Evolutionary conservation across 768 basidiomycete species (phyloP).

Genomic region (Tulasnella sp.): DNA sequence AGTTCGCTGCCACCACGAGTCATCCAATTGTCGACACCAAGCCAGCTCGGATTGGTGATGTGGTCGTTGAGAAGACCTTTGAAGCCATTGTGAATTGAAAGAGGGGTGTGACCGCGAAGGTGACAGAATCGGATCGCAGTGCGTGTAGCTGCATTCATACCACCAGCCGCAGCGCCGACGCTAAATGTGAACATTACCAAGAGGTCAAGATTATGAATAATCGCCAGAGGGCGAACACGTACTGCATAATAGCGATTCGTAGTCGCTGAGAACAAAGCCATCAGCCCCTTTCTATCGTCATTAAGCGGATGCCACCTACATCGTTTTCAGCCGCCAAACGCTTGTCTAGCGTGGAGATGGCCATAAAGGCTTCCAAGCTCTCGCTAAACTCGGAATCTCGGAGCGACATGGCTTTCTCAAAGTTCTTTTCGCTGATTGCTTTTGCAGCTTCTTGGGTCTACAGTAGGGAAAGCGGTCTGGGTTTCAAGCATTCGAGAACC

Average conservation of each 20-base stretch:
- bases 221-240: constrained; percentile 43
- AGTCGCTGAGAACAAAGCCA: constrained; percentile 58
- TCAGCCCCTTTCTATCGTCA: background rate
- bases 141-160: constrained; percentile 98
- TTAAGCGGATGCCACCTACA: background rate
- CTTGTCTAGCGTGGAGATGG: constrained; percentile 54
- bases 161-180: constrained; percentile 95
- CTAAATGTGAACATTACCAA: constrained; percentile 48
- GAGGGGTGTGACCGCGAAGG: constrained; percentile 87
- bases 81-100: constrained; percentile 95
- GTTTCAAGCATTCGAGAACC: constrained; percentile 10
- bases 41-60: constrained; percentile 86
- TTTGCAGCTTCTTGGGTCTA: constrained; percentile 85
- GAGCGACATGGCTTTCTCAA: constrained; percentile 80
- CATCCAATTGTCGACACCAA: constrained; percentile 96
- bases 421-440: constrained; percentile 82
- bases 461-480: background rate
- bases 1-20: constrained; percentile 96
- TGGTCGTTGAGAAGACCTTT: constrained; percentile 90
- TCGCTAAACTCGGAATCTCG: constrained; percentile 93
- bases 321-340: constrained; percentile 7
- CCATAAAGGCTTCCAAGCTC: constrained; percentile 80
- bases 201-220: background rate
- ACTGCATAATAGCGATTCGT: constrained; percentile 84
- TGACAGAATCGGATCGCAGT: constrained; percentile 93